Evolutionary conservation across 2,329 filamentous ascomycete genomes (phyloP), one percentile per base, ranked within the genome.

Genomic region (Ascochyta rabiei): DNA sequence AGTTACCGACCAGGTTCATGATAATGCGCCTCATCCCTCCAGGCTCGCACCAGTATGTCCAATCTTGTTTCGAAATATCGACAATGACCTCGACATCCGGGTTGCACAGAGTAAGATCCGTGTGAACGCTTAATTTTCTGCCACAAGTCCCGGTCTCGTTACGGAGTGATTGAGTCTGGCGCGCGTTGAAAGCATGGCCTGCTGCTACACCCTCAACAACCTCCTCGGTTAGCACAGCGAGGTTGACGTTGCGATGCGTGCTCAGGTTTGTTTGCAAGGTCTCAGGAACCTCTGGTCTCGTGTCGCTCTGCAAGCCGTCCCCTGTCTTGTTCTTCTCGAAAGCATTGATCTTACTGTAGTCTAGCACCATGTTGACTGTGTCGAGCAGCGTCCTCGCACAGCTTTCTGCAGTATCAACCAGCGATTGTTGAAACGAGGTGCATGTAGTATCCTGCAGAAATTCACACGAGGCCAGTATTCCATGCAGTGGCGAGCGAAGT

Each of bases 171-270:
- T 33, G 26, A 19, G 23, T 66, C 9, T 59, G 51, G 9, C 63
- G 55, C 38, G 69, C 70, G 46, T 68, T 68, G 62, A 75, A 76
- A 2, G 69, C 63, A 30, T 82, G 79, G 0, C 81, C 82, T 35
- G 75, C 72, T 62, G 73, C 79, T 6, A 83, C 79, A 2, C 82
- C 79, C 56, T 84, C 81, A 3, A 83, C 75, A 0, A 81, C 80
- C 52, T 83, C 81, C 61, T 83, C 81, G 1, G 77, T 76, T 10
- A 83, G 60, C 2, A 77, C 69, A 15, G 77, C 76, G 0, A 83
- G 64, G 52, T 82, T 77, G 0, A 79, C 59, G 18, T 70, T 61
- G 9, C 70, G 67, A 6, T 71, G 71, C 28, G 73, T 67, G 45
- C 71, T 75, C 16, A 76, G 55, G 5, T 61, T 56, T 3, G 69